Evolutionary conservation across 2,329 filamentous ascomycete species (phyloP).

Genomic region (Camptophora hylomeconis): DNA sequence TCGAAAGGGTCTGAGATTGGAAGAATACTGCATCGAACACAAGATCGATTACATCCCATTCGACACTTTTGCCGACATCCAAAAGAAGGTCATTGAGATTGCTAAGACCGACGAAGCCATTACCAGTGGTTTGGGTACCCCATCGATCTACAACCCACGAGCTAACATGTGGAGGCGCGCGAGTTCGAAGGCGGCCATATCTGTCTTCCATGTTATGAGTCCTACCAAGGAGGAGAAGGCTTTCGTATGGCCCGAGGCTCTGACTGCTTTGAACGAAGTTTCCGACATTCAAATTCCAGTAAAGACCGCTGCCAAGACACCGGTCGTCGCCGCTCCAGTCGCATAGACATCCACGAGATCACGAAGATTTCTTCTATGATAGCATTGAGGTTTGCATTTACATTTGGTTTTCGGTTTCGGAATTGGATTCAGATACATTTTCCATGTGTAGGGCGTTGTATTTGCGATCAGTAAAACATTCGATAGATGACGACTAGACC

Average conservation of each 20-base stretch:
- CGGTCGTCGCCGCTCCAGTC: no score
- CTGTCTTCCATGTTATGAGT: conserved; percentile 36
- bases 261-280: no score
- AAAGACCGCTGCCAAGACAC: no score
- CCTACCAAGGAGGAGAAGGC: conserved; percentile 47
- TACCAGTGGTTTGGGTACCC: conserved; percentile 47
- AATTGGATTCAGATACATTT: no score
- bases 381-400: no score
- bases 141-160: conserved; percentile 51
- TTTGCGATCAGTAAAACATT: no score
- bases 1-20: conserved; percentile 48
- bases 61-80: conserved; percentile 54
- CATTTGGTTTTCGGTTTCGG: no score
- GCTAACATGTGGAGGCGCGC: conserved; percentile 56
- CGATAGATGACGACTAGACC: no score
- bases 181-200: conserved; percentile 42
- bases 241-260: conserved; percentile 50
- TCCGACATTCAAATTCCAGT: no score
- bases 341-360: no score
- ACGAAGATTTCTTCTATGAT: no score
- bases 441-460: no score
- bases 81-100: conserved; percentile 45
- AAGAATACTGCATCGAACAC: conserved; percentile 54
- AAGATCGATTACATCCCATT: conserved; percentile 48
- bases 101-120: conserved; percentile 46